These are phyloP conservation scores for Chlorella variabilis DNA, from an alignment of 163 green algal genomes.

Conservation along the genomic window DNA sequence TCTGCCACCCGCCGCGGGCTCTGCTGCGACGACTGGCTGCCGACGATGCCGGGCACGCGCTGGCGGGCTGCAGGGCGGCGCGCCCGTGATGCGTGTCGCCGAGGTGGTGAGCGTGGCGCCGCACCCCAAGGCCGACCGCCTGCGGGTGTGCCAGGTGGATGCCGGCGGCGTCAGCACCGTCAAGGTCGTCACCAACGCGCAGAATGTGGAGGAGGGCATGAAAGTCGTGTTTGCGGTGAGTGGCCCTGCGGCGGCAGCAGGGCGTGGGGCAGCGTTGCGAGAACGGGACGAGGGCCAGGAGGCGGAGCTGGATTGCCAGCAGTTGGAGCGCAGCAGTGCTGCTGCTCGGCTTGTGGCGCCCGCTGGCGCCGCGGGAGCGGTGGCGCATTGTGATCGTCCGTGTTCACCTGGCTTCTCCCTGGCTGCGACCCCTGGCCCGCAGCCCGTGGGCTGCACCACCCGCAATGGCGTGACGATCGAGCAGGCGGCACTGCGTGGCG, in stretches of 20 bases:
- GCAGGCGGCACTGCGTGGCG: conserved; percentile 68
- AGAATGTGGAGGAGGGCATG: conserved; percentile 70
- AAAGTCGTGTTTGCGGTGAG: conserved; percentile 79
- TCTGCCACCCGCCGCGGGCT: too few relatives aligned
- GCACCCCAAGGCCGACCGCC: conserved; percentile 79
- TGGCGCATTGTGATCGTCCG: too few relatives aligned
- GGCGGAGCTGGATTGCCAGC: too few relatives aligned
- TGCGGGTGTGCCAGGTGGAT: conserved; percentile 68
- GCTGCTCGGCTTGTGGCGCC: too few relatives aligned
- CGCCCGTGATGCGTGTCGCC: conserved; percentile 56
- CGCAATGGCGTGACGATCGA: conserved; percentile 67
- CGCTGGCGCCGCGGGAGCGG: too few relatives aligned
- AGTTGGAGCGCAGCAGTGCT: too few relatives aligned
- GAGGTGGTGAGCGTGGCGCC: conserved; percentile 64
- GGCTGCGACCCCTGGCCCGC: neutral
- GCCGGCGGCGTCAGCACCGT: conserved; percentile 35
- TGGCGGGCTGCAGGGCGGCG: neutral
- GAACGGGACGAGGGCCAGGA: too few relatives aligned
- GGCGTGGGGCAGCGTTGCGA: too few relatives aligned
- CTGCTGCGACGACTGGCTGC: too few relatives aligned
- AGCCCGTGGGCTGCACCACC: conserved; percentile 68
- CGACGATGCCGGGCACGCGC: too few relatives aligned
- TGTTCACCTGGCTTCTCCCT: too few relatives aligned
- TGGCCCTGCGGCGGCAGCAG: too few relatives aligned
- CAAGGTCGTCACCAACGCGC: conserved; percentile 77